phyloP scores from a whole-genome alignment of 768 basidiomycete species.

The Phanerodontia chrysosporium region DNA sequence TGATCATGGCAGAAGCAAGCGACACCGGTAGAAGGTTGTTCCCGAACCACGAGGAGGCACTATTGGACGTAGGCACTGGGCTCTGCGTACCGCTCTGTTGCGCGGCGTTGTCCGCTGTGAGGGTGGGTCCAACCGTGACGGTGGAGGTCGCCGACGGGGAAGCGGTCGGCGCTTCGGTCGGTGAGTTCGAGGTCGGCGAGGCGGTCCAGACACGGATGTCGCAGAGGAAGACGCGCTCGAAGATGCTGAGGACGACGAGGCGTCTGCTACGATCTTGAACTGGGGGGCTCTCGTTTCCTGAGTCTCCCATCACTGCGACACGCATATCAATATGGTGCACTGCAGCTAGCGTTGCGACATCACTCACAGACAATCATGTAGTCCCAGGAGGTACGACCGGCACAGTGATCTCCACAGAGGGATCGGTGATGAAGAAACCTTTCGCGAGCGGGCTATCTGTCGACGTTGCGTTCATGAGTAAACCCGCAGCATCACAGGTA shows the following conservation, averaged over 20 bases:
- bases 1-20: not conserved
- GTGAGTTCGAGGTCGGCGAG: not conserved
- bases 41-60: not conserved
- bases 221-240: not conserved
- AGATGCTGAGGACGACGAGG: conserved; percentile 4
- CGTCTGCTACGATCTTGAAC: conserved; percentile 24
- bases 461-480: not conserved
- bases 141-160: too few species aligned
- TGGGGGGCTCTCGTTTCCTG: conserved; percentile 31
- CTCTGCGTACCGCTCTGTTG: not conserved
- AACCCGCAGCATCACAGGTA: not conserved
- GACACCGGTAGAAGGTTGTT: not conserved
- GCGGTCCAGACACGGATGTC: not conserved
- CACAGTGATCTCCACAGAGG: conserved; percentile 36
- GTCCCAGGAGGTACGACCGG: conserved; percentile 32
- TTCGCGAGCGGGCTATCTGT: conserved; percentile 40
- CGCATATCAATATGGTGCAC: not conserved
- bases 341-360: not conserved
- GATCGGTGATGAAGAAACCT: conserved; percentile 35
- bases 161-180: too few species aligned
- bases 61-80: not conserved
- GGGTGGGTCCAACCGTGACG: too few species aligned
- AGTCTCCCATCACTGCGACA: conserved; percentile 43
- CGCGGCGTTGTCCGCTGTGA: not conserved
- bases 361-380: conserved; percentile 44